Base-by-base conservation (phyloP, 306 rosid genomes). In the Sesbania bispinosa region DNA sequence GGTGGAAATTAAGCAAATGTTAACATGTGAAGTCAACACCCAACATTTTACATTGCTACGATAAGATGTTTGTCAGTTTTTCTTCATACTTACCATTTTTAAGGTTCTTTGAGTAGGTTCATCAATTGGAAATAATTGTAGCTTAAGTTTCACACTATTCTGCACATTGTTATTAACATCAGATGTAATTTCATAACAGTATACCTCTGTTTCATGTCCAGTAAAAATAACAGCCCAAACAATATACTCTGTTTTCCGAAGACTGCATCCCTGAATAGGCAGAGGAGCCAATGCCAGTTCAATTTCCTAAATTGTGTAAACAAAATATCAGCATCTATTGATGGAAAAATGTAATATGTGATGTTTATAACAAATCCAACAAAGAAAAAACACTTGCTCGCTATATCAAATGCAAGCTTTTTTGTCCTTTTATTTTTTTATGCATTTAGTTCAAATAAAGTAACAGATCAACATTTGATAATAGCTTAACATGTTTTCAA, bases 131-230 rank as follows among this genome's bases (percentile, higher is more conserved):
- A 94, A 94, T 58, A 94, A 75, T 66, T 94, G 98, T 67, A 94
- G 97, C 81, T 94, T 94, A 54, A 90, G 90, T 74, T 94, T 94
- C 80, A 80, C 68, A 62, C 71, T 46, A 67, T 78, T 76, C 52
- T 81, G 73, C 64, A 71, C 62, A 23, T 10, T 19, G 36, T 33
- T 38, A 47, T 35, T 16, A 65, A 48, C 67, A 57, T 52, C 38
- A 24, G 63, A 60, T 54, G 23, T 52, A 55, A 53, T 19, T 78
- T 48, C 66, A 72, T 51, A 72, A 69, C 16, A 69, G 46, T 81
- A 48, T 74, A 94, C 99, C 99, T 94, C 91, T 35, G 99, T 94
- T 83, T 94, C 99, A 3, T 81, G 99, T 69, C 99, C 99, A 6
- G 99, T 86, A 78, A 94, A 94, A 80, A 94, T 80, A 77, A 91